Base-by-base conservation (phyloP, 345 rosid species). In the Gossypium sturtianum region DNA sequence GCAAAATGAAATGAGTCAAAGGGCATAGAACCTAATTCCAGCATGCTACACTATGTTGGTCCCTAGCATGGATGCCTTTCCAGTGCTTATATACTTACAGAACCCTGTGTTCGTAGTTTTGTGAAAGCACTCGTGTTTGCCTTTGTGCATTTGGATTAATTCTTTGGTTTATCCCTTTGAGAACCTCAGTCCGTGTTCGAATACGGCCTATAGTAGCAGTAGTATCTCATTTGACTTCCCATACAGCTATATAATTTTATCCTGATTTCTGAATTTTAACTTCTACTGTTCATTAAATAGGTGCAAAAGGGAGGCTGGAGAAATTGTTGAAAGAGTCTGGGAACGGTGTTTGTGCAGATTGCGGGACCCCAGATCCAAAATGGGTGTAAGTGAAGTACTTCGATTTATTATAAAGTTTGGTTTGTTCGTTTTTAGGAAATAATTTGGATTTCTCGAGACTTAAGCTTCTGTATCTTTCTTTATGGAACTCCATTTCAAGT, bases 291-390 rank as follows among this genome's bases (percentile, higher is more conserved):
- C 38, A 8, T 57, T 41, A 15, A 84, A 49, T 80, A 87, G 90
- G 77, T 80, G 78, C 88, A 22, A 83, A n/a, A 20, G 70, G 47
- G 68, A 85, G 83, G 78, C 80, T 89, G 74, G 87, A 87, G 79
- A 79, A 64, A 43, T 77, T 89, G 56, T 73, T 88, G 80, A 80
- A 70, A 29, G 83, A 85, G 76, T 70, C 84, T 13, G 84, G 93
- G 65, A 94, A 94, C 77, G 77, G 73, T 56, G 52, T 79, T 76
- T 94, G 98, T 76, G 98, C 98, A 70, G 98, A 94, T 81, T 94
- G 98, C 77, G 97, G 94, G 59, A 83, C 92, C 61, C 84, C 97
- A 16, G 94, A 91, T 84, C 98, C 98, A 70, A 94, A 92, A 84
- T 94, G 97, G 98, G 98, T 88, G 98, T 94, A 85, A 87, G 98